phyloP scores from a whole-genome alignment of 208 protist genomes.

The Vickermania spadyakhi region DNA sequence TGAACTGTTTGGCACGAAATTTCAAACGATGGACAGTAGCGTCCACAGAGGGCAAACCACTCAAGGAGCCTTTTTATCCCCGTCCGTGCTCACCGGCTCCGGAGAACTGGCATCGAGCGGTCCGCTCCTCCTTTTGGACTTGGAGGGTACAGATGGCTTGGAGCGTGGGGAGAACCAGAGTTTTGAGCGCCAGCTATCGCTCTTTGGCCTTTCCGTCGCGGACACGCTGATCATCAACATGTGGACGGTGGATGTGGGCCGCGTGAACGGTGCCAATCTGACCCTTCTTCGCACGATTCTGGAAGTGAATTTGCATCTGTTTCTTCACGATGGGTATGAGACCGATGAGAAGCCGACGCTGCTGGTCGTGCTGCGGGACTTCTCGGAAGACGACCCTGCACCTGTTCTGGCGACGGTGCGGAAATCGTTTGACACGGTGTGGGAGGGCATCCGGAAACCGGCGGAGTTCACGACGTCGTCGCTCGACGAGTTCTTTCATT shows the following conservation, averaged over 20 bases:
- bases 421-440: constrained; percentile 93
- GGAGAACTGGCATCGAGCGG: constrained; percentile 1
- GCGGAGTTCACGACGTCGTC: constrained; percentile 32
- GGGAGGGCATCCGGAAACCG: constrained; percentile 72
- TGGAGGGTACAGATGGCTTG: constrained; percentile 95
- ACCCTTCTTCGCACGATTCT: constrained; percentile 94
- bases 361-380: constrained; percentile 94
- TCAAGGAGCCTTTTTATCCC: constrained; percentile 86
- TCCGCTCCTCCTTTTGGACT: constrained; percentile 92
- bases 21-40: constrained; percentile 90
- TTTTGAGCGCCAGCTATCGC: constrained; percentile 95
- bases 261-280: constrained; percentile 93
- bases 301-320: constrained; percentile 94
- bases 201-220: constrained; percentile 94
- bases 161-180: constrained; percentile 94
- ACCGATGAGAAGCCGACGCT: constrained; percentile 91
- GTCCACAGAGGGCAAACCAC: constrained; percentile 92
- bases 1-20: constrained; percentile 91
- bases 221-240: constrained; percentile 97
- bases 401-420: constrained; percentile 66
- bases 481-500: constrained; percentile 61
- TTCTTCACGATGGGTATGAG: constrained; percentile 71
- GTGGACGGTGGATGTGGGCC: constrained; percentile 95
- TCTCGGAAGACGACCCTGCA: constrained; percentile 76
- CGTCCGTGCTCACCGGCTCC: constrained; percentile 18